These are phyloP conservation scores for Trametes punicea DNA, from an alignment of 768 basidiomycete genomes.

Conservation along the genomic window DNA sequence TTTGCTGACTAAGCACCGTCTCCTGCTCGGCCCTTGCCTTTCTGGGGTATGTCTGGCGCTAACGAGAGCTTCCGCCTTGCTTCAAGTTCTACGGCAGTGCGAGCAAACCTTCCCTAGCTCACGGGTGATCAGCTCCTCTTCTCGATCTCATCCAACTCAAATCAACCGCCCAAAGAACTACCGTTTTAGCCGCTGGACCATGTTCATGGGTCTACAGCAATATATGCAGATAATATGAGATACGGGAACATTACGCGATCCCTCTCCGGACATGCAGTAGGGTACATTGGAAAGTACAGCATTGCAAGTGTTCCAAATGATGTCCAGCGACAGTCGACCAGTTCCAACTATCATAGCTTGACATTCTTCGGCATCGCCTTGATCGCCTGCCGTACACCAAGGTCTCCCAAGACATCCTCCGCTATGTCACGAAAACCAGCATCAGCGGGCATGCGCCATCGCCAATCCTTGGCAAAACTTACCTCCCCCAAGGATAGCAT, in stretches of 20 bases:
- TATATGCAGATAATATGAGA: too few species aligned
- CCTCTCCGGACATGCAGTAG: too few species aligned
- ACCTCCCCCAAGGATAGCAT: constrained; percentile 41
- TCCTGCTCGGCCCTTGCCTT: background rate
- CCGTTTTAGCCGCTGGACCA: background rate
- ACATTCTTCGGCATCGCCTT: constrained; percentile 45
- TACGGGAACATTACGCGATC: too few species aligned
- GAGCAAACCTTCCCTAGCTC: background rate
- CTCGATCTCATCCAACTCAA: constrained; percentile 7
- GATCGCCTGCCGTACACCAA: constrained; percentile 43
- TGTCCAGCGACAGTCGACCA: background rate
- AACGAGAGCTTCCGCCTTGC: background rate
- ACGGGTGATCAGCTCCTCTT: constrained; percentile 12
- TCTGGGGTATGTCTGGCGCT: background rate
- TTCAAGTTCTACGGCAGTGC: constrained; percentile 1
- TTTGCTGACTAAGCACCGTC: constrained; percentile 16
- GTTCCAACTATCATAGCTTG: constrained; percentile 39
- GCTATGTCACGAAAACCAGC: constrained; percentile 34
- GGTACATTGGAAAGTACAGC: background rate
- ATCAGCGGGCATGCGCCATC: constrained; percentile 2
- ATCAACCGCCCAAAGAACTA: constrained; percentile 6
- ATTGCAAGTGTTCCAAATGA: background rate
- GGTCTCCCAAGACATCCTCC: constrained; percentile 73
- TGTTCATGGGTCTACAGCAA: background rate
- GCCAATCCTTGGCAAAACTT: constrained; percentile 12